Conservation (phyloP, 768 basidiomycete genomes). For the Amanita muscaria region DNA sequence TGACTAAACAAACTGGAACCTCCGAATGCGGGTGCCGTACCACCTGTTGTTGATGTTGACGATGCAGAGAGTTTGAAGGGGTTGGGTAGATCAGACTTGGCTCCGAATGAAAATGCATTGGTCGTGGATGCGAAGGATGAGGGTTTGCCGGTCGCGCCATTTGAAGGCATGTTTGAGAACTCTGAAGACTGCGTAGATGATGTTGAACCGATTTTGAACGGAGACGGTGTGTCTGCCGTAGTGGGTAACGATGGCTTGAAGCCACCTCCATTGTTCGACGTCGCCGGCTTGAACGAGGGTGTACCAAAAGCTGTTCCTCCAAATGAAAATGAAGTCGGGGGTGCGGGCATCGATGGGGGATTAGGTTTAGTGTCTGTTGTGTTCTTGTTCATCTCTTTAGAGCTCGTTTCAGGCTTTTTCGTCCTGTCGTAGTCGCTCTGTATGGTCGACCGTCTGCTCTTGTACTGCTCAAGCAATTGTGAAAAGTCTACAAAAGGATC, state of each 20-base stretch:
- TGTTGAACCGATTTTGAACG: conserved; percentile 1
- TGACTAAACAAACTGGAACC: background rate
- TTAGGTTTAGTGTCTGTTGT: conserved; percentile 7
- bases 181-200: conserved; percentile 1
- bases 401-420: conserved; percentile 8
- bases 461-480: conserved; percentile 51
- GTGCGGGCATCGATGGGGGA: conserved; percentile 23
- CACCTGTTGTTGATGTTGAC: conserved; percentile 6
- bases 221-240: background rate
- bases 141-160: conserved; percentile 6
- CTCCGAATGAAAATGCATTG: conserved; percentile 4
- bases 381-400: conserved; percentile 5
- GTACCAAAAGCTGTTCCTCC: background rate
- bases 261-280: conserved; percentile 2
- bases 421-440: conserved; percentile 46
- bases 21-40: conserved; percentile 8
- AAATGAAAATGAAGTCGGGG: conserved; percentile 21
- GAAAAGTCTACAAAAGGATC: conserved; percentile 67
- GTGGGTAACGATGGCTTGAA: conserved; percentile 2
- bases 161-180: background rate
- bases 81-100: background rate
- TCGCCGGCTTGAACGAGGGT: background rate
- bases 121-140: conserved; percentile 8
- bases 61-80: conserved; percentile 7
- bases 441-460: conserved; percentile 40